Percentiles rank a stretch among this genome's conserved stretches.
Conservation (phyloP, 257 asterid genomes). For the Primulina eburnea region DNA sequence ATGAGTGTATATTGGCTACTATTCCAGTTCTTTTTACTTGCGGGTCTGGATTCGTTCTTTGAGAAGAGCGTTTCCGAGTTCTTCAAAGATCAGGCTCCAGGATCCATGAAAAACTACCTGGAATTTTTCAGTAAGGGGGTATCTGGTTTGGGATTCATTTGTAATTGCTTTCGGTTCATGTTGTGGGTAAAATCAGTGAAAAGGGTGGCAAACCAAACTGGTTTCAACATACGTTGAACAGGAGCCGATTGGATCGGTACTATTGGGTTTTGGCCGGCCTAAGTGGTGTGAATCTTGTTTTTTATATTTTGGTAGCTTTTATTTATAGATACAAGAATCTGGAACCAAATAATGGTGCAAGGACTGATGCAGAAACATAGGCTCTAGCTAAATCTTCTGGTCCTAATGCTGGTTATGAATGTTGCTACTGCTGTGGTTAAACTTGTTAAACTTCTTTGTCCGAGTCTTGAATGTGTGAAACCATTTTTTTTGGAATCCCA, state of each 20-base stretch:
- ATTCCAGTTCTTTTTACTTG: constrained; percentile 32
- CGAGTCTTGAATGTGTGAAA: no score
- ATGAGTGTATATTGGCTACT: constrained; percentile 32
- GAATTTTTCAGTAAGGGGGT: constrained; percentile 9
- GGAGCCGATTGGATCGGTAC: constrained; percentile 51
- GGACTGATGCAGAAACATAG: no score
- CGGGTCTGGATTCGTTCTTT: constrained; percentile 23
- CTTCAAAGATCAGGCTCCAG: constrained; percentile 23
- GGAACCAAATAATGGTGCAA: not conserved
- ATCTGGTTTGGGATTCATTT: constrained; percentile 30
- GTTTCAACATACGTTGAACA: constrained; percentile 44
- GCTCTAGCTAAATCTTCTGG: no score
- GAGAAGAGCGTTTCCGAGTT: constrained; percentile 20
- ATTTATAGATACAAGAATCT: constrained; percentile 15
- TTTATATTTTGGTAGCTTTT: constrained; percentile 29
- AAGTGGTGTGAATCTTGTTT: constrained; percentile 33
- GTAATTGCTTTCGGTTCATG: constrained; percentile 28
- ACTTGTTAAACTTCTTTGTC: no score
- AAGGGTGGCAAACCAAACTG: constrained; percentile 32
- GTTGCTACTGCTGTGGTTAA: no score
- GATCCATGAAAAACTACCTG: constrained; percentile 19
- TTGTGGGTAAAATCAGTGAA: constrained; percentile 32
- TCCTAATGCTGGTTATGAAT: no score
- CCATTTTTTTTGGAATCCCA: no score
- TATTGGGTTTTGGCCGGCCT: constrained; percentile 51